Evolutionary conservation across 2,329 filamentous ascomycete species (phyloP), one percentile per base, ranked within the genome.

Genomic region (Juglanconis sp.): DNA sequence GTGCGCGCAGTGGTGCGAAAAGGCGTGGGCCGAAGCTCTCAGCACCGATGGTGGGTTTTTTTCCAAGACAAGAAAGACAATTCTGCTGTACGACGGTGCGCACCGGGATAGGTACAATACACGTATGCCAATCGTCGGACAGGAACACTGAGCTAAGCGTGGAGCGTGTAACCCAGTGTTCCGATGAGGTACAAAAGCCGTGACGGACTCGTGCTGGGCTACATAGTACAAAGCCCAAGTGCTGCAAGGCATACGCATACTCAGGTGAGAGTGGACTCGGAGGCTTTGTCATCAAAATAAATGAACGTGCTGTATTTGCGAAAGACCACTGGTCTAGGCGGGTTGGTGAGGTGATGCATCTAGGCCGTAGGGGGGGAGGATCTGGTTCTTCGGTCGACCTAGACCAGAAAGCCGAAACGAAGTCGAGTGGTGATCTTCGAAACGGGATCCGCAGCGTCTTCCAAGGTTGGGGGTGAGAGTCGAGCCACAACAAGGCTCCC

Each of bases 391-490:
- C 13, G n/a, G 17, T 47, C n/a, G 44, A 47, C 17, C 44, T 24
- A 24, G 24, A 24, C 3, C 17, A 47, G 15, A 47, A 31, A 48
- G 17, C 46, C 46, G 46, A 48, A 48, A 48, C 46, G 24, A 31
- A 31, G 46, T 10, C 31, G 38, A 10, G 15, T 9, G 46, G 24
- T 48, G 46, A 48, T 48, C 24, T 48, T 52, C 56, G 50, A 59
- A 59, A 59, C 56, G 46, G 56, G 31, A 59, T 47, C 17, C 40
- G 40, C 40, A n/a, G n/a, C 40, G 40, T 42, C n/a, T 9, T 13
- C 24, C 24, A 24, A 24, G 24, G 24, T 24, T 24, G 24, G 24
- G 24, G 40, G 13, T 42, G 5, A 8, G 9, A 13, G 40, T 42
- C 40, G 40, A 13, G 40, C 40, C 11, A 42, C 40, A 42, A n/a